Evolutionary conservation across 208 protist genomes (phyloP).

Genomic region (Trypanosoma mega): DNA sequence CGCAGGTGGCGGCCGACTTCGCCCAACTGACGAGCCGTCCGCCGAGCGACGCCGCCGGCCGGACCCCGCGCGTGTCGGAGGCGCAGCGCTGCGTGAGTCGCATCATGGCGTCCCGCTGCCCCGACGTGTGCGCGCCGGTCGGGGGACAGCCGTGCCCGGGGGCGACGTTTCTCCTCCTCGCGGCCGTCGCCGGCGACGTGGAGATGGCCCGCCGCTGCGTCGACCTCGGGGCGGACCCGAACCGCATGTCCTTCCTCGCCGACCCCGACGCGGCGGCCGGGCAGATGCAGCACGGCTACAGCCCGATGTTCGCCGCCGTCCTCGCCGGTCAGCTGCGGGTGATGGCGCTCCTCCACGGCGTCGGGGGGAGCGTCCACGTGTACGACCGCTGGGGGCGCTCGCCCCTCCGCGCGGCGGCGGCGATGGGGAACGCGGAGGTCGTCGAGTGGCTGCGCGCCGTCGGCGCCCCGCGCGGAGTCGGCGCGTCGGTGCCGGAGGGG

Average conservation of each 20-base stretch:
- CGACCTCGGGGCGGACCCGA: conserved; percentile 80
- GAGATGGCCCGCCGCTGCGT: conserved; percentile 68
- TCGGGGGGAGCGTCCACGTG: conserved; percentile 75
- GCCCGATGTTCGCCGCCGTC: conserved; percentile 81
- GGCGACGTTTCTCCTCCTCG: conserved; percentile 76
- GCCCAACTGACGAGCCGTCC: conserved; percentile 40
- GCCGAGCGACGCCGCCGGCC: background rate
- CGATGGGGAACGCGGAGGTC: conserved; percentile 63
- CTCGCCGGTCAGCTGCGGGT: conserved; percentile 73
- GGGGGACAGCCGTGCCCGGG: conserved; percentile 44
- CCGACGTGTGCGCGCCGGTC: conserved; percentile 42
- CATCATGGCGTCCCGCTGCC: conserved; percentile 72
- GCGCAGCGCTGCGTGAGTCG: conserved; percentile 71
- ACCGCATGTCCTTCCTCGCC: conserved; percentile 78
- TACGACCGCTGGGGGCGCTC: conserved; percentile 90
- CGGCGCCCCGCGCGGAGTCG: conserved; percentile 71
- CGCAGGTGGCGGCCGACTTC: conserved; percentile 65
- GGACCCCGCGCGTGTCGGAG: conserved; percentile 43
- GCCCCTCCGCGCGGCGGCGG: conserved; percentile 76
- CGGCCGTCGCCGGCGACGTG: conserved; percentile 71
- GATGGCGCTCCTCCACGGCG: conserved; percentile 55
- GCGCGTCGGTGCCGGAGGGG: conserved; percentile 49
- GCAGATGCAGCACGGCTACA: conserved; percentile 90
- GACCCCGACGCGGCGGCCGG: conserved; percentile 48
- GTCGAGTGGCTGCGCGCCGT: conserved; percentile 76